These are phyloP conservation scores for Vitis cinerea DNA, from an alignment of 164 flowering plant species.

Conservation along the genomic window DNA sequence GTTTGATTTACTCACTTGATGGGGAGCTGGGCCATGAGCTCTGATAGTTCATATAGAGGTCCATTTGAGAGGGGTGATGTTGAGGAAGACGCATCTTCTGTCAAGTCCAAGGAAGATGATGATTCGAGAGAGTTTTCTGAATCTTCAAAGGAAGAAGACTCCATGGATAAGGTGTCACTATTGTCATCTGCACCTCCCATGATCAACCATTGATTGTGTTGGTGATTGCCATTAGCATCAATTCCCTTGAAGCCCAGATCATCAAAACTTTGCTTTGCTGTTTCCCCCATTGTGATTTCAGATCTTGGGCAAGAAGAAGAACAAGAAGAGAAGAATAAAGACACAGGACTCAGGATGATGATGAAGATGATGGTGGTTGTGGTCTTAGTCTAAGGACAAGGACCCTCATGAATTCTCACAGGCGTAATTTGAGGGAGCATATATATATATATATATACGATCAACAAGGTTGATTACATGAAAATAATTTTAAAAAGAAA, in stretches of 20 bases:
- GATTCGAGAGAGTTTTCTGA: conserved; percentile 29
- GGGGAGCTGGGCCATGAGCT: conserved; percentile 80
- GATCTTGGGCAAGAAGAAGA: not conserved
- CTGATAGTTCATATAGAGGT: conserved; percentile 71
- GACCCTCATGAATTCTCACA: not conserved
- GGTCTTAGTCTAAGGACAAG: not conserved
- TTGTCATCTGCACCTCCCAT: conserved; percentile 31
- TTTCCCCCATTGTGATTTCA: conserved; percentile 24
- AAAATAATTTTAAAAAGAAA: not conserved
- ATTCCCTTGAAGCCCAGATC: conserved; percentile 8
- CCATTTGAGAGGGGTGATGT: conserved; percentile 33
- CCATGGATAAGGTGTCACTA: conserved; percentile 18
- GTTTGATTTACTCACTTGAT: conserved; percentile 53
- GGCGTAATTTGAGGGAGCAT: conserved; percentile 2
- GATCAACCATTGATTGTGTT: conserved; percentile 16
- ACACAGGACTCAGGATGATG: not conserved
- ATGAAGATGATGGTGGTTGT: not conserved
- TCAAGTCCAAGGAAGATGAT: conserved; percentile 44
- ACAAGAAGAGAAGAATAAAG: conserved; percentile 5
- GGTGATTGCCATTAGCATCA: conserved; percentile 1
- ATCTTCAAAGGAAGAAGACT: conserved; percentile 29
- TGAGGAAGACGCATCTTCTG: conserved; percentile 59
- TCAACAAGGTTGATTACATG: not conserved
- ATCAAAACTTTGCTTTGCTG: conserved; percentile 15
- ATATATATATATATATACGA: conserved; percentile 13